phyloP scores from a whole-genome alignment of 2,329 filamentous ascomycete species.

The Graphiopsis chlorocephala region DNA sequence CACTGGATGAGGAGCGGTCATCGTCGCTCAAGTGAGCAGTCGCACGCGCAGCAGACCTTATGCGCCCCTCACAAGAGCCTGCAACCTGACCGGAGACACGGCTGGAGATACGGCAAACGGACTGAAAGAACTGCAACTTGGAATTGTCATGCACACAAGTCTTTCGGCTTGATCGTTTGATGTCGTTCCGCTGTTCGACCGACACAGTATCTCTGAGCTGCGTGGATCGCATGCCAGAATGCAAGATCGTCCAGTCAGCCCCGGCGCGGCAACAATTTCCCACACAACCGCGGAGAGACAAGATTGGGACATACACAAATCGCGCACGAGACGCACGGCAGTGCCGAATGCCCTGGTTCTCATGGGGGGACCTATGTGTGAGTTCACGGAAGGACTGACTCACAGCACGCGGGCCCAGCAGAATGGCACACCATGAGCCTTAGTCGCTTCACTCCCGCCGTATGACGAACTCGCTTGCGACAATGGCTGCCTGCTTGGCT shows the following conservation, averaged over 20 bases:
- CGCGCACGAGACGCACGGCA: neutral
- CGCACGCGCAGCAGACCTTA: too few relatives aligned
- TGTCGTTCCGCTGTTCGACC: neutral
- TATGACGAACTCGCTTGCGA: constrained; percentile 1
- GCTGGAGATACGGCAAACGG: too few relatives aligned
- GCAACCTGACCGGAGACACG: too few relatives aligned
- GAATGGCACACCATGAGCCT: constrained; percentile 1
- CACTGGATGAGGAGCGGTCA: neutral
- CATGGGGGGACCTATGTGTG: neutral
- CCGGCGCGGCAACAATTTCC: neutral
- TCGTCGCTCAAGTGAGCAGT: too few relatives aligned
- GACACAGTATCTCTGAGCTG: neutral
- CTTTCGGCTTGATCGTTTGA: too few relatives aligned
- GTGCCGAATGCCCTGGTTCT: neutral
- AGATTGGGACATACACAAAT: neutral
- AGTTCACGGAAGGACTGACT: neutral
- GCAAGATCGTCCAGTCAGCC: neutral
- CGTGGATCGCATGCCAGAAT: neutral
- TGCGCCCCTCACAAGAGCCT: too few relatives aligned
- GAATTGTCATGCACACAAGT: too few relatives aligned
- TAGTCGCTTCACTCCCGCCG: neutral
- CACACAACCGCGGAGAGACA: neutral
- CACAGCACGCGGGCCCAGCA: neutral
- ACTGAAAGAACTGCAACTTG: too few relatives aligned
- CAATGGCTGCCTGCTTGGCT: constrained; percentile 6